Evolutionary conservation across 2,329 filamentous ascomycete genomes (phyloP), one percentile per base, ranked within the genome.

Genomic region (Laburnicola sp.): DNA sequence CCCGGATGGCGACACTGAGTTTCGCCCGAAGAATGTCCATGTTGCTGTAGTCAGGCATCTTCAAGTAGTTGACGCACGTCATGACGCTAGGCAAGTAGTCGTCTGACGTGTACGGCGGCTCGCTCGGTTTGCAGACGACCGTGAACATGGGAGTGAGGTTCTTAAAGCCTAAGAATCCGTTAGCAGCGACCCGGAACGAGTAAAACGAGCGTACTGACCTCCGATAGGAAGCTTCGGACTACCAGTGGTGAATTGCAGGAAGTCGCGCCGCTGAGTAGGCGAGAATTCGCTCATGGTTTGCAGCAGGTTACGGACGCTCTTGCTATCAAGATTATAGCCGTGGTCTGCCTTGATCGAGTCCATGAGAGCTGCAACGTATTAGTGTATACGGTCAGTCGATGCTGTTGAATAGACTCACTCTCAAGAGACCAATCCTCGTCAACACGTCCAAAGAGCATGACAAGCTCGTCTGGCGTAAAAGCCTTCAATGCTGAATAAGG

Each of bases 51-150:
- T 99, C 91, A 21, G 94, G 94, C 68, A 99, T 82, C 76, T 99
- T 99, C 65, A 99, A 84, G 72, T 99, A 99, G 74, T 99, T 99
- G 75, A 96, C 94, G 72, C 95, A 99, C 8, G 95, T 99, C 95
- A 99, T 99, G 72, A 99, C 95, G 71, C 92, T 97, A 9, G 95
- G 94, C n/a, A 99, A 82, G 67, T 97, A 99, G 76, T 99, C 94
- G 68, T 99, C 94, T 3, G 93, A 93, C 3, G 87, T 88, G 72
- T 92, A 94, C 1, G 94, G 94, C 11, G 91, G 86, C 69, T 99
- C 94, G 73, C 90, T 96, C n/a, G 93, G 93, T 74, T 97, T 97
- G 81, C 94, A 97, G 37, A 99, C 94, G 56, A 99, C 94, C 2
- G 94, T 99, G 71, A 99, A 97, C 87, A 97, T 97, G 21, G 94